Percentiles rank a stretch among this genome's conserved stretches.
phyloP scores from a whole-genome alignment of 805 yeast genomes.

The Pachysolen tannophilus region DNA sequence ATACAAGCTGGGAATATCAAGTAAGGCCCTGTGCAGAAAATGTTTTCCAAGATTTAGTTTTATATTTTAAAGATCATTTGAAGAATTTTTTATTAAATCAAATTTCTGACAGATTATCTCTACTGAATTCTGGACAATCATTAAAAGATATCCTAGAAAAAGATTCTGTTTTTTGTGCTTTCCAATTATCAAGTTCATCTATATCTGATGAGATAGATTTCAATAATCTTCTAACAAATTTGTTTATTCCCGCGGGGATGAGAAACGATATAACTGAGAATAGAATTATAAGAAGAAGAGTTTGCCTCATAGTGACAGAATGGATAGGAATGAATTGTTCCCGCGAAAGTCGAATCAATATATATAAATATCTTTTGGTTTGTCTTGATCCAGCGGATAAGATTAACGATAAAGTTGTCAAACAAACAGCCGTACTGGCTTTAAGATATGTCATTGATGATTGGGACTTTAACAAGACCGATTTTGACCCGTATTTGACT shows the following conservation, averaged over 20 bases:
- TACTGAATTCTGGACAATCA: slow-evolving; percentile 11
- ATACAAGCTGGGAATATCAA: slow-evolving; percentile 74
- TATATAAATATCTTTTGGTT: slow-evolving; percentile 49
- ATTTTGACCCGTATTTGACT: slow-evolving; percentile 58
- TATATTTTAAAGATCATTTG: slow-evolving; percentile 49
- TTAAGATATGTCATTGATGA: slow-evolving; percentile 68
- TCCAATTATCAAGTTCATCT: slow-evolving; percentile 66
- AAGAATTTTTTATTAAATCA: slow-evolving; percentile 49
- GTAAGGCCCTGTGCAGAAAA: slow-evolving; percentile 83
- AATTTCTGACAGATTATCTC: slow-evolving; percentile 34
- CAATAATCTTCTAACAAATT: slow-evolving; percentile 48
- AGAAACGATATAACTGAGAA: slow-evolving; percentile 38
- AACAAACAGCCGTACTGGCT: slow-evolving; percentile 64
- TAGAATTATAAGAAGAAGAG: slow-evolving; percentile 65
- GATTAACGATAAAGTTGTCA: slow-evolving; percentile 72
- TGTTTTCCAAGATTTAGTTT: slow-evolving; percentile 68
- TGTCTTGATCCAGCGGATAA: slow-evolving; percentile 34
- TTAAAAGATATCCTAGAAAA: slow-evolving; percentile 51
- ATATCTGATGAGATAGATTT: slow-evolving; percentile 62
- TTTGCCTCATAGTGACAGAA: slow-evolving; percentile 67
- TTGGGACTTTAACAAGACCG: slow-evolving; percentile 71
- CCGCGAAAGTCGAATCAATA: slow-evolving; percentile 42
- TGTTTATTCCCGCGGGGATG: slow-evolving; percentile 61
- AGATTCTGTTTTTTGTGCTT: slow-evolving; percentile 77
- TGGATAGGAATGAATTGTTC: slow-evolving; percentile 72